Base-by-base conservation (phyloP, 2,329 filamentous ascomycete species). In the Aspergillus pseudonomiae region DNA sequence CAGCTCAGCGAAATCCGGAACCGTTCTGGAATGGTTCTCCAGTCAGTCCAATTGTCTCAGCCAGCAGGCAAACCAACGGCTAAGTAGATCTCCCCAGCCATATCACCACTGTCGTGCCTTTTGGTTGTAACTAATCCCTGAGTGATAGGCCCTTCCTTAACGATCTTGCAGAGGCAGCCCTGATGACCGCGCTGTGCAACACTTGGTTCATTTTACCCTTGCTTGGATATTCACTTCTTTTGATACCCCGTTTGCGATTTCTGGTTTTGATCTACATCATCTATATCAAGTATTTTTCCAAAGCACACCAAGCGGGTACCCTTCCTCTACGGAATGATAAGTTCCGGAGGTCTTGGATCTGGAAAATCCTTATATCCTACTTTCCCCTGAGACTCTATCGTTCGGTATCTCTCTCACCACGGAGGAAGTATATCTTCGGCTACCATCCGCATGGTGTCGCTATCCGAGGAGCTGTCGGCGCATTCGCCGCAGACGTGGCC, bases 391-490 rank as follows among this genome's bases (percentile, higher is more conserved):
- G 85, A 58, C 84, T 96, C 14, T 91, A 96, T 80, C 91, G 93
- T 70, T 93, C 90, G 1, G 84, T 88, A 65, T 85, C 89, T 57
- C 85, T 96, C 6, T 85, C 89, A n/a, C 85, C 91, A 0, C 90
- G 88, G 2, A 84, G 91, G 65, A 94, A 93, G 76, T 96, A 96
- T 80, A 91, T 96, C 67, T 91, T 96, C 70, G 92, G 92, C 34
- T 96, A 96, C 75, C 93, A 96, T 71, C 93, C 93, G 0, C 93
- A 96, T 73, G 92, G 93, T 34, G 94, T 96, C 77, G 95, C 96
- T 71, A 92, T 89, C 9, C 91, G 95, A 65, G 93, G 93, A 19
- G 92, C 92, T 0, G 93, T 91, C 78, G 90, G 87, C 3, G 89
- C 92, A 2, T 94, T 96, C 71, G 90, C 84, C 4, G 95, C 93